Conservation (phyloP, 2,329 filamentous ascomycete genomes). For the Daldinia sp. region DNA sequence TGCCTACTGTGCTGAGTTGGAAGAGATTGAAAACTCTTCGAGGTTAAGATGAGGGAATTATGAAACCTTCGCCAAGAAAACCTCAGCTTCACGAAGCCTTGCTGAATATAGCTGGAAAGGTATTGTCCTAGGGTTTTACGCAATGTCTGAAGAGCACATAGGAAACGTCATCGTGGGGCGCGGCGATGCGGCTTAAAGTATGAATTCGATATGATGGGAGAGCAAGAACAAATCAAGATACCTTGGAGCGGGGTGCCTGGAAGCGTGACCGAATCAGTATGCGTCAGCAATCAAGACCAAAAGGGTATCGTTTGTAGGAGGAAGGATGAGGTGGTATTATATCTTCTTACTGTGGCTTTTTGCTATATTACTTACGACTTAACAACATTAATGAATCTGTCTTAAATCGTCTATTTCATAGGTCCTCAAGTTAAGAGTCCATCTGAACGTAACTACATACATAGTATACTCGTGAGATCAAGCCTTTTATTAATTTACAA, state of each 20-base stretch:
- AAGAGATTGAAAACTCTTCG: slow-evolving; percentile 20
- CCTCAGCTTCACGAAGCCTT: slow-evolving; percentile 14
- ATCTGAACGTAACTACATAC: neutral
- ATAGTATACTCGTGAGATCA: neutral
- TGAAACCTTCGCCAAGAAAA: neutral
- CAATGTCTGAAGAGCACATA: neutral
- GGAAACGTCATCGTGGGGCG: slow-evolving; percentile 13
- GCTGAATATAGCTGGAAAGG: neutral
- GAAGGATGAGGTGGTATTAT: slow-evolving; percentile 32
- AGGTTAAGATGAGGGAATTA: slow-evolving; percentile 6
- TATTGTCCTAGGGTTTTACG: slow-evolving; percentile 1
- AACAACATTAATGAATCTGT: slow-evolving; percentile 7
- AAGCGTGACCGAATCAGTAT: slow-evolving; percentile 31
- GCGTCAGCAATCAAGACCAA: slow-evolving; percentile 25
- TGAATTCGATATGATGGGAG: slow-evolving; percentile 17
- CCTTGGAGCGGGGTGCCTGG: slow-evolving; percentile 16
- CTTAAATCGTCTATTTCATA: slow-evolving; percentile 1
- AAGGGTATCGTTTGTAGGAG: slow-evolving; percentile 22
- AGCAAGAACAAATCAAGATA: slow-evolving; percentile 12
- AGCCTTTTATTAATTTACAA: neutral
- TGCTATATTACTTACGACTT: slow-evolving; percentile 17
- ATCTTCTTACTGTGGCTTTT: slow-evolving; percentile 24
- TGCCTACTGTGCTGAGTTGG: slow-evolving; percentile 2
- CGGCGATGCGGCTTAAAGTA: slow-evolving; percentile 14
- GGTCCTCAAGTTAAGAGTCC: too few species aligned